Evolutionary conservation across 2,329 filamentous ascomycete genomes (phyloP).

Genomic region (Microcyclospora pomicola): DNA sequence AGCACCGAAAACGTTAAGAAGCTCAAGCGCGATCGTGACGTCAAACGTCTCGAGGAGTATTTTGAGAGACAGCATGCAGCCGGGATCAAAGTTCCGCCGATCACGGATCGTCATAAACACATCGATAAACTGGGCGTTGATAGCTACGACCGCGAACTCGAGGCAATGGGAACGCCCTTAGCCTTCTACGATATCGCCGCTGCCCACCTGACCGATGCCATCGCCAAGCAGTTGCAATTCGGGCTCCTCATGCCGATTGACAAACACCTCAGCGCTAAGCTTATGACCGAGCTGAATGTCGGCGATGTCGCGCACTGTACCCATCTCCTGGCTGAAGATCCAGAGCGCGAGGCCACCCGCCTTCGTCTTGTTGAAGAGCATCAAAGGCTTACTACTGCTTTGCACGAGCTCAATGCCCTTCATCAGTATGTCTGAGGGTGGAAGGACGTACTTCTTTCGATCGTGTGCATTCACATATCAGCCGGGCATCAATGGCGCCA

Average conservation of each 20-base stretch:
- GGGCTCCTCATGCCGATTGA: constrained; percentile 10
- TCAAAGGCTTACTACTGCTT: constrained; percentile 18
- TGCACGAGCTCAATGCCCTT: constrained; percentile 10
- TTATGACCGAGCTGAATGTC: constrained; percentile 6
- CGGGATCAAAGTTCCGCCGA: constrained; percentile 7
- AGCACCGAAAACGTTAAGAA: constrained; percentile 8
- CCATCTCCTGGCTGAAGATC: constrained; percentile 23
- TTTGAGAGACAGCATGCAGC: constrained; percentile 11
- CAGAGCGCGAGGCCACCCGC: constrained; percentile 17
- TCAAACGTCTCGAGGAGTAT: constrained; percentile 16
- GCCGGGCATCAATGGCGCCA: too few relatives aligned
- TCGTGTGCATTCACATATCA: too few relatives aligned
- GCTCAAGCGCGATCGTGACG: constrained; percentile 18
- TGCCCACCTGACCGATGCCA: constrained; percentile 46
- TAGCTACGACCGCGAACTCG: constrained; percentile 45
- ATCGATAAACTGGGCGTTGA: constrained; percentile 39
- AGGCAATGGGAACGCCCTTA: constrained; percentile 48
- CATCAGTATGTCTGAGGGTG: too few relatives aligned
- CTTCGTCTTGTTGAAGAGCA: constrained; percentile 15
- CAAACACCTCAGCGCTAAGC: constrained; percentile 1
- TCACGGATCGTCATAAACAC: constrained; percentile 12
- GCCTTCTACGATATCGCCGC: constrained; percentile 58
- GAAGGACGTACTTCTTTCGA: too few relatives aligned
- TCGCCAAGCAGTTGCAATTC: constrained; percentile 18
- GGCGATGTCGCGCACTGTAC: constrained; percentile 9